Base-by-base conservation (phyloP, 73 alveolate species). In the Paraurostyla sp. region DNA sequence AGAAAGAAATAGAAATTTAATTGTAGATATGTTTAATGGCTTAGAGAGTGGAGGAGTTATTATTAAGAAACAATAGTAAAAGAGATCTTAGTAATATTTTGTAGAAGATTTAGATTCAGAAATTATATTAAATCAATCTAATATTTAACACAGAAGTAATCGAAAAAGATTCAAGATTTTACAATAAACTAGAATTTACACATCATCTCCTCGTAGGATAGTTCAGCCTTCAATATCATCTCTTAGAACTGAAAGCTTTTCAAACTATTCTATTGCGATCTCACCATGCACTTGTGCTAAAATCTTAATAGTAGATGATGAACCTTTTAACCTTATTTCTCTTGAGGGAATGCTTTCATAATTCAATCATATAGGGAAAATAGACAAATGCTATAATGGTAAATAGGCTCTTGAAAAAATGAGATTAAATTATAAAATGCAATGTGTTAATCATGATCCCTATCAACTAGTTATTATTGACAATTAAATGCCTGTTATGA, bases 231-330 rank as follows among this genome's bases (percentile, higher is more conserved):
- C 6, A 54, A 54, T 13, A 9, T 18, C 40, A 54, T 9, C 9
- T 20, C 23, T 6, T 7, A 54, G 13, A 18, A 54, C 23, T 4
- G 9, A 13, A 9, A 54, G 30, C 69, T 13, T 20, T 20, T 13
- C 18, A 7, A 54, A 4, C 23, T 54, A 7, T 4, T 6, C 27
- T 13, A 45, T 11, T 45, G 18, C 11, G 11, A 45, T 27, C 13
- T 18, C 18, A 9, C 69, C 15, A 13, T 71, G 85, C 49, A 6
- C 42, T 7, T 71, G 85, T 38, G 48, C 85, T 15, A 30, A 18
- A 54, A 62, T 62, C 4, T 35, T 62, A 29, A 62, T 62, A 32
- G 80, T 35, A 62, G 80, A 62, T 29, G 80, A 62, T 25, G 80
- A 62, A 15, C 80, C 80, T 6, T 62, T 62, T 62, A 62, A 62